Evolutionary conservation across 306 rosid genomes (phyloP), one percentile per base, ranked within the genome.

Genomic region (Sophora flavescens): DNA sequence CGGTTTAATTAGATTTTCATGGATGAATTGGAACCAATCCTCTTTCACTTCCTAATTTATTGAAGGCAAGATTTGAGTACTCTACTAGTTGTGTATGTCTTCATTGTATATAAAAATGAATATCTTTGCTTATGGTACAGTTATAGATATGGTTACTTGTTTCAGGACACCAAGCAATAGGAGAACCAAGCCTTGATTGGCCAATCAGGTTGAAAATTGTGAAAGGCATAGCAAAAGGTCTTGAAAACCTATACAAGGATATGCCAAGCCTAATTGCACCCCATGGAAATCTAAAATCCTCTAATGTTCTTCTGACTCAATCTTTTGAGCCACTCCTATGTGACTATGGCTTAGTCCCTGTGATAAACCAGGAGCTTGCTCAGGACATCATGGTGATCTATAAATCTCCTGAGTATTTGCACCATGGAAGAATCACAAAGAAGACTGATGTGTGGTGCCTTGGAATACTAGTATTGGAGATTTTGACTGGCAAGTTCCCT

Each of bases 281-380:
- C 2, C 99, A 96, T 12, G 99, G 99, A 66, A 84, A 93, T 74
- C 98, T 96, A 9, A 96, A 93, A 76, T 87, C 98, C 65, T 89
- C 97, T 0, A 96, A 96, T 39, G 92, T 96, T 11, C 97, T 96
- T 50, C 84, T 96, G 10, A 79, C 76, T 5, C 76, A 89, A 39
- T 52, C 84, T 28, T 77, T 54, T n/a, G 93, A 92, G 48, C 97
- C 99, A 1, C 81, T 96, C 12, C 80, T 96, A 32, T 75, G 85
- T 3, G 98, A 96, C 89, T 96, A 92, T 12, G 93, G 93, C 26
- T 77, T 96, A 56, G 84, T 82, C 63, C 99, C 99, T 2, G 74
- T 96, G 22, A 88, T 86, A 16, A 96, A 89, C 82, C 97, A 89
- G 62, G 98, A 96, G 4, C 77, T 87, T 11, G 97, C 96, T 3